A percentile compares a stretch with the other conserved stretches of the same genome.
Conservation (phyloP, 2,329 filamentous ascomycete genomes). For the Monosporascus sp. region DNA sequence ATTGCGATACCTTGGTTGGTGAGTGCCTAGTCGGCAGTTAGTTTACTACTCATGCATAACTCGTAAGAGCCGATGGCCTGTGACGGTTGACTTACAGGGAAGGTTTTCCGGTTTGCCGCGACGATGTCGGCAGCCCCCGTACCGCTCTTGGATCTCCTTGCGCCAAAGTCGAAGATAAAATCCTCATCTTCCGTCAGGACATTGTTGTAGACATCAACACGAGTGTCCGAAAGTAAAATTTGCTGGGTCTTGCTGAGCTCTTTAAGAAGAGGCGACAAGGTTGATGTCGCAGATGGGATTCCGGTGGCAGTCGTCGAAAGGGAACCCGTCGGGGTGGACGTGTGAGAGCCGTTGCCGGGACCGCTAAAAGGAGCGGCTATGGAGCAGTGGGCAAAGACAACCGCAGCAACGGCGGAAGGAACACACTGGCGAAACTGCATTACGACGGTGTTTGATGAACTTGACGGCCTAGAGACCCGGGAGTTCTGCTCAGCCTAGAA, state of each 20-base stretch:
- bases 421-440: slow-evolving; percentile 22
- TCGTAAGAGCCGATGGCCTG: not conserved
- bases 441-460: slow-evolving; percentile 13
- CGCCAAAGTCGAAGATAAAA: slow-evolving; percentile 46
- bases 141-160: slow-evolving; percentile 15
- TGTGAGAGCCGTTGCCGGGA: slow-evolving; percentile 5
- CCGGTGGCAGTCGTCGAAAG: slow-evolving; percentile 3
- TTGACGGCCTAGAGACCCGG: slow-evolving; percentile 1
- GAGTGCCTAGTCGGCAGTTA: slow-evolving; percentile 30
- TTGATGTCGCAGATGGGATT: slow-evolving; percentile 6
- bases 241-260: slow-evolving; percentile 30
- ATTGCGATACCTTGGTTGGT: slow-evolving; percentile 46
- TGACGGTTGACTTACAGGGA: slow-evolving; percentile 30
- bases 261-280: slow-evolving; percentile 6
- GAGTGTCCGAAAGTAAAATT: slow-evolving; percentile 35
- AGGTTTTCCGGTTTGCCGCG: slow-evolving; percentile 49
- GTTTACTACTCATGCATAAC: not conserved
- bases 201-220: slow-evolving; percentile 35
- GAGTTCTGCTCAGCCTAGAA: not conserved
- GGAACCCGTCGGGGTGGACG: not conserved
- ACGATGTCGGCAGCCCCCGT: slow-evolving; percentile 41
- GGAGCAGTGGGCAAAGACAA: slow-evolving; percentile 36
- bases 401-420: slow-evolving; percentile 28
- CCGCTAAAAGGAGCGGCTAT: slow-evolving; percentile 16
- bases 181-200: slow-evolving; percentile 38